Evolutionary conservation across 768 basidiomycete genomes (phyloP), one percentile per base, ranked within the genome.

Genomic region (Leccinellum rugosiceps): DNA sequence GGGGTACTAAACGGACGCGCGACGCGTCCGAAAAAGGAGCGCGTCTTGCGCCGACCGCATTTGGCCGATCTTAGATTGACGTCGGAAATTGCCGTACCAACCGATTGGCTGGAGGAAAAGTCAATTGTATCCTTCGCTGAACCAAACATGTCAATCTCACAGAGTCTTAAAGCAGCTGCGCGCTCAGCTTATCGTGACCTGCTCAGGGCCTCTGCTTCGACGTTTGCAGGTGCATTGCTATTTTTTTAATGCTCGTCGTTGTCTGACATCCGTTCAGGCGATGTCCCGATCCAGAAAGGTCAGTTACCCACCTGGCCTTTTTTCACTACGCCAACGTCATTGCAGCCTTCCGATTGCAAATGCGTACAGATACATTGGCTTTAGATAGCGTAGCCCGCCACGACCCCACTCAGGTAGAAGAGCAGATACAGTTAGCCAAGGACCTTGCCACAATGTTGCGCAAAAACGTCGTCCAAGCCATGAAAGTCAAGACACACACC

Each of bases 381-480:
- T 23, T 80, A 23, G 75, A 75, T 15, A 73, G 73, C 28, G 72
- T 70, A 8, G 62, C 75, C 31, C 70, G 77, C 47, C 68, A 79
- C 4, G 81, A 86, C 59, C 69, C 80, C 6, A 70, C 71, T 34
- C 70, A 73, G 13, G 83, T 85, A 51, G 75, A 82, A 63, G 77
- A 81, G 53, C 81, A 82, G 57, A 79, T 82, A 6, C 77, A 78
- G 52, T 74, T 88, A 5, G 83, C 86, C 44, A 78, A 76, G 51
- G 92, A 97, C 44, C 78, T 94, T 45, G 90, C 94, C 4, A 67
- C 76, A 23, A 83, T 91, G 34, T 68, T 98, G 58, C 78, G 88
- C 59, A 83, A 76, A 70, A 98, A 98, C 69, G 78, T 98, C 45
- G 94, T 93, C 1, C 95, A 98, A 71, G 95, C 85, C 2, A 72